Evolutionary conservation across 176 grass and related monocot species (phyloP).

Genomic region (Eragrostis curvula): DNA sequence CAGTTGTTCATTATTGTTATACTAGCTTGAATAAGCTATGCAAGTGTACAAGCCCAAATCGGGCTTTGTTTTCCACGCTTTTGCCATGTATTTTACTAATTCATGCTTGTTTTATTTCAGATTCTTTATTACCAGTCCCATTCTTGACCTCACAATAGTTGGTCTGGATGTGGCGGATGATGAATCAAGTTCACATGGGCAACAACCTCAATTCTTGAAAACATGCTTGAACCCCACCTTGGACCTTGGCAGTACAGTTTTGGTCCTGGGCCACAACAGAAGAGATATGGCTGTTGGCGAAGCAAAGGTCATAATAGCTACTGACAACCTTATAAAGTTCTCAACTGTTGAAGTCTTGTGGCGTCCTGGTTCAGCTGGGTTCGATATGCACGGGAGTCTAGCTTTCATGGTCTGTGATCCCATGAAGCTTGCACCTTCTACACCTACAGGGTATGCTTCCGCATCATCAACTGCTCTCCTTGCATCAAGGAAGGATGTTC

Average conservation of each 20-base stretch:
- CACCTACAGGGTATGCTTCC: conserved; percentile 65
- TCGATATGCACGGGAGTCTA: conserved; percentile 89
- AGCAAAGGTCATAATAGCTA: conserved; percentile 85
- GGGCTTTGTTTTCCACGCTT: conserved; percentile 27
- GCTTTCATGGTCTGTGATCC: conserved; percentile 95
- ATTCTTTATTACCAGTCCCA: conserved; percentile 91
- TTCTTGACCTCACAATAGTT: conserved; percentile 92
- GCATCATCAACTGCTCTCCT: conserved; percentile 60
- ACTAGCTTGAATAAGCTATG: conserved; percentile 15
- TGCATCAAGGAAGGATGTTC: conserved; percentile 69
- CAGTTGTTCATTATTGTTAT: neutral
- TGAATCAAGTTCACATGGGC: conserved; percentile 57
- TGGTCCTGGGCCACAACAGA: conserved; percentile 72
- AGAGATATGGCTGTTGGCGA: conserved; percentile 74
- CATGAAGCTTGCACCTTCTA: conserved; percentile 92
- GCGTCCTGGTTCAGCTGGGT: conserved; percentile 87
- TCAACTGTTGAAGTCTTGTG: conserved; percentile 77
- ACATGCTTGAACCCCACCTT: conserved; percentile 80
- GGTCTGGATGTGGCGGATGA: conserved; percentile 66
- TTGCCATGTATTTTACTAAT: conserved; percentile 30
- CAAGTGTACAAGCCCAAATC: conserved; percentile 1
- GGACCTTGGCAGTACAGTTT: conserved; percentile 80
- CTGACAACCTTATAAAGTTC: conserved; percentile 95
- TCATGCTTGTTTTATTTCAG: conserved; percentile 44
- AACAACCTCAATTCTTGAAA: conserved; percentile 76